Base-by-base conservation (phyloP, 805 yeast species). In the Aciculoconidium aculeatum region DNA sequence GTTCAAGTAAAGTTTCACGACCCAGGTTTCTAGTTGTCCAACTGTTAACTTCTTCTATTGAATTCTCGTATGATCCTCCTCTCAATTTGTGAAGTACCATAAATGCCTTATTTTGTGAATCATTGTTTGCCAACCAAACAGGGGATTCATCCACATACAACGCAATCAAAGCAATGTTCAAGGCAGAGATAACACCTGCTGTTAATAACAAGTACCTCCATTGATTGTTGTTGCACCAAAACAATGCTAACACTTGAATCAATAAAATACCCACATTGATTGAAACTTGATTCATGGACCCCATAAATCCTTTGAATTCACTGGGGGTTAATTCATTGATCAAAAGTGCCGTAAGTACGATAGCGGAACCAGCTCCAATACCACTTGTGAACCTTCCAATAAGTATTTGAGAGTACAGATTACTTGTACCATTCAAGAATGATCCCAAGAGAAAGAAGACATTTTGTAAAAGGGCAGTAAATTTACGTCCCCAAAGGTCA, bases 201-300 rank as follows among this genome's bases (percentile, higher is more conserved):
- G 67, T 53, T n/a, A 74, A 55, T 25, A 92, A 58, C 6, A 90
- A 64, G 26, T 51, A 59, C 40, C 96, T 68, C 97, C 97, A 92
- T 25, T 70, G 63, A 19, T 60, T 56, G 24, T 71, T 65, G 31
- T 72, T 76, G 13, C 92, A 75, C 76, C 80, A 80, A 16, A 47
- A 40, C 7, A 84, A 61, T 0, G 96, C 94, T 10, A 84, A 53
- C 3, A 76, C 37, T 56, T 90, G 97, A 0, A 95, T 82, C 12
- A 77, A 36, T 21, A 90, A 60, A 26, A 92, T 92, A 1, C 98
- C 98, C 12, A 80, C 41, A 45, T 88, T 92, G 34, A 87, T 79
- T 15, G 82, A 75, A 2, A 86, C 80, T 58, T 92, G 98, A 39
- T 82, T 83, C 83, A 85, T 78, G 11, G 94, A 72, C 1, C 98